Evolutionary conservation across 108 stramenopile species (phyloP), one percentile per base, ranked within the genome.

Genomic region (Skeletonema tropicum): DNA sequence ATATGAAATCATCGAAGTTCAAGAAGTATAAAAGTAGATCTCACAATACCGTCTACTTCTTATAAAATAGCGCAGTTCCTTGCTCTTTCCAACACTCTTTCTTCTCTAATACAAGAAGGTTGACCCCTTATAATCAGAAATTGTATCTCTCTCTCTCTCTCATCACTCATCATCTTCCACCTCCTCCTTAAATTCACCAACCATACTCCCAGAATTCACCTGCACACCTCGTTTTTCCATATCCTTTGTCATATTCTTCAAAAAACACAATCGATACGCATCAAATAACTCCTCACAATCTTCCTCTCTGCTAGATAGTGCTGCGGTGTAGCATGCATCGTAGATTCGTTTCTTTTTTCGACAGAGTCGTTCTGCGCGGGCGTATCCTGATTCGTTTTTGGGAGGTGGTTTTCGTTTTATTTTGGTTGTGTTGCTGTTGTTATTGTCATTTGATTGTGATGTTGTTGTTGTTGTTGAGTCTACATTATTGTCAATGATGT

Each of bases 211-310:
- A 55, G 68, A 71, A 17, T 30, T 73, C 3, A 83, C 82, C 57
- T 66, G 46, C 0, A 83, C 71, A 19, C 82, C 82, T 60, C 82
- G 76, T 39, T 64, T 74, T 35, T 76, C 64, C 82, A 83, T 83
- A 69, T 83, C 82, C 23, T 73, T 76, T n/a, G 66, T 19, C 60
- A 83, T 76, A 8, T 48, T 65, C 12, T 58, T 65, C 41, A 83
- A 72, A 64, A 83, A 83, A 45, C 82, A 83, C 10, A 52, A 48
- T 21, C 82, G 65, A 69, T 83, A 83, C 13, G 71, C 57, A n/a
- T 83, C 75, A 60, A 83, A 83, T 64, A 83, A 73, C 35, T 83
- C 82, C 6, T 57, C 71, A 55, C 82, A 83, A 35, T 83, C 82
- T 59, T 83, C 82, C 19, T 75, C 82, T 38, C 76, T 83, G 59